phyloP scores from a whole-genome alignment of 1,284 basidiomycete genomes.

The Leucoagaricus sp. region DNA sequence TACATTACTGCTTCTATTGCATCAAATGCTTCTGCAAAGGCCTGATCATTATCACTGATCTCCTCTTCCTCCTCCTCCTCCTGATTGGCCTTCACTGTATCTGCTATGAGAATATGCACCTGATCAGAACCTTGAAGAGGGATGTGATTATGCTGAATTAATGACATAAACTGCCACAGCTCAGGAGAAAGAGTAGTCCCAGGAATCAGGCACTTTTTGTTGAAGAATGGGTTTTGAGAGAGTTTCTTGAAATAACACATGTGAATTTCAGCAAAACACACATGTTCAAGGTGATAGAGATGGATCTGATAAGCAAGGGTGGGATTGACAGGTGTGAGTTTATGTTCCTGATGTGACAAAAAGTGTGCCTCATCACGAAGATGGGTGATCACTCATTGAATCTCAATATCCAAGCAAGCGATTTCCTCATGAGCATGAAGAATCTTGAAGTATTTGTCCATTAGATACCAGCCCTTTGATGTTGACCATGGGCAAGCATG shows the following conservation, averaged over 20 bases:
- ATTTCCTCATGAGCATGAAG: constrained; percentile 34
- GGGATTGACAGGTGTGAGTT: not conserved
- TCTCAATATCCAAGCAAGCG: constrained; percentile 32
- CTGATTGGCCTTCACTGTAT: no score
- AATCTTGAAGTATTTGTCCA: constrained; percentile 31
- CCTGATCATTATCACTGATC: no score
- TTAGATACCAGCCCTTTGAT: constrained; percentile 22
- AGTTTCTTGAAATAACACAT: not conserved
- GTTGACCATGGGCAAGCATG: constrained; percentile 25
- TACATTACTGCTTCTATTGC: no score
- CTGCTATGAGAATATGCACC: no score
- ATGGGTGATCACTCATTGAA: constrained; percentile 27
- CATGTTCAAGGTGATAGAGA: not conserved
- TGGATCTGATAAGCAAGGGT: not conserved
- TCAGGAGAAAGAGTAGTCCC: no score
- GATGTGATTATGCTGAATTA: no score
- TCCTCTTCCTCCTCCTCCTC: no score
- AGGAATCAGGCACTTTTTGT: no score
- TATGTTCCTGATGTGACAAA: not conserved
- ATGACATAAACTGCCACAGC: no score
- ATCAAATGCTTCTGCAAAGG: no score
- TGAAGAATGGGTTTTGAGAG: not conserved
- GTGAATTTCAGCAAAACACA: not conserved
- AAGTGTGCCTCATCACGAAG: constrained; percentile 30
- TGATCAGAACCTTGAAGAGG: no score